Evolutionary conservation across 331 rosid genomes (phyloP).

Genomic region (Stylosanthes scabra): DNA sequence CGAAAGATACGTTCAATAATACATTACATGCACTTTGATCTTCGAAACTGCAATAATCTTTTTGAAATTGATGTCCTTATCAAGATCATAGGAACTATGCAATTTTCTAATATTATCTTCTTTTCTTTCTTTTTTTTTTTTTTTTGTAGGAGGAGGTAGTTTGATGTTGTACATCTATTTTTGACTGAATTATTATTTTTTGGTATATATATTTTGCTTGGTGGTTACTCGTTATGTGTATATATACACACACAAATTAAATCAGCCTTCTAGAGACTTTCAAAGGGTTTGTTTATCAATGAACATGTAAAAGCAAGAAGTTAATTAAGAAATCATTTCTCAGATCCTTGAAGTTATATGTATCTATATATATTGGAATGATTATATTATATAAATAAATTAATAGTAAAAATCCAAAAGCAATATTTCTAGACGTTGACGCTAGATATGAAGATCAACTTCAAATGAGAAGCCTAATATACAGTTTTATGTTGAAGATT

Average conservation of each 20-base stretch:
- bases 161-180: no score
- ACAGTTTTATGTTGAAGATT: constrained; percentile 7
- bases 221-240: neutral
- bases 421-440: neutral
- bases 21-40: neutral
- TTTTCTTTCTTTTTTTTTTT: no score
- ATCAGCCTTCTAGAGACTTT: neutral
- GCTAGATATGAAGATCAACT: constrained; percentile 17
- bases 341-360: neutral
- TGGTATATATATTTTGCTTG: neutral
- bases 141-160: no score
- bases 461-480: constrained; percentile 19
- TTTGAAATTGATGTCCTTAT: neutral
- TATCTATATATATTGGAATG: neutral
- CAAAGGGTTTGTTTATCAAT: neutral
- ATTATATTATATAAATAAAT: neutral
- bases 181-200: neutral
- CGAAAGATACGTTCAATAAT: neutral
- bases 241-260: neutral
- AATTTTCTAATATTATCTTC: neutral
- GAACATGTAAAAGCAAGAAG: neutral
- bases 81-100: neutral
- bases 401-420: constrained; percentile 19
- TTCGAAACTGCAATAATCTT: neutral
- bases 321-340: constrained; percentile 9